These are phyloP conservation scores for Hymenoscyphus fraxineus DNA, from an alignment of 2,329 filamentous ascomycete species.

Conservation along the genomic window DNA sequence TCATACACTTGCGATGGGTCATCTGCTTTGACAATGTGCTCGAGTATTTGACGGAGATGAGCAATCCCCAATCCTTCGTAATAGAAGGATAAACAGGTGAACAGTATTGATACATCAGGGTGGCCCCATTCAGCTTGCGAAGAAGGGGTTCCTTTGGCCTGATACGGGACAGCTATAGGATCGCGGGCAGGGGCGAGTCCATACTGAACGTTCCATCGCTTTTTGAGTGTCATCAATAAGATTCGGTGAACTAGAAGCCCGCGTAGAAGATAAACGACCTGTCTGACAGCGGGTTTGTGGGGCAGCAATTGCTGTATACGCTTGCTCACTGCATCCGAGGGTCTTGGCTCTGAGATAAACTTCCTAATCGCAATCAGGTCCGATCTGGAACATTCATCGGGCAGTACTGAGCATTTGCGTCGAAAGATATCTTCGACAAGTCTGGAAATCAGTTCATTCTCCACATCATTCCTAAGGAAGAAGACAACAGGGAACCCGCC, in stretches of 20 bases:
- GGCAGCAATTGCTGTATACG: constrained; percentile 31
- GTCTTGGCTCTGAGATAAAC: constrained; percentile 29
- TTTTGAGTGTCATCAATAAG: constrained; percentile 45
- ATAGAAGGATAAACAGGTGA: constrained; percentile 67
- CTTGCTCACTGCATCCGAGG: constrained; percentile 25
- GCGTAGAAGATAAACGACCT: constrained; percentile 52
- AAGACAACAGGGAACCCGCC: constrained; percentile 45
- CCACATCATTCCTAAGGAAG: constrained; percentile 42
- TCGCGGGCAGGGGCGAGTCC: constrained; percentile 51
- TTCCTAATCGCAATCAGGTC: constrained; percentile 31
- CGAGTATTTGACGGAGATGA: constrained; percentile 48
- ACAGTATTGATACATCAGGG: constrained; percentile 60
- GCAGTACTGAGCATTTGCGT: constrained; percentile 28
- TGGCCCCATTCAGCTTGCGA: constrained; percentile 64
- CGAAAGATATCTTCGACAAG: constrained; percentile 36
- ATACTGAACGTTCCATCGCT: constrained; percentile 60
- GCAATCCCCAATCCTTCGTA: constrained; percentile 50
- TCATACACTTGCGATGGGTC: constrained; percentile 53
- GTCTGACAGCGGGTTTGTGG: constrained; percentile 33
- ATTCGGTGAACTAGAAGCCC: constrained; percentile 60
- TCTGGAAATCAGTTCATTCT: constrained; percentile 34
- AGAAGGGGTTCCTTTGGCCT: constrained; percentile 61
- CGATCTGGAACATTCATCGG: constrained; percentile 14
- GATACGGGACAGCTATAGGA: constrained; percentile 63
- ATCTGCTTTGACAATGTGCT: constrained; percentile 52